Conservation (phyloP, 1,139 yeast species). For the Lodderomyces pseudojiufengensis region DNA sequence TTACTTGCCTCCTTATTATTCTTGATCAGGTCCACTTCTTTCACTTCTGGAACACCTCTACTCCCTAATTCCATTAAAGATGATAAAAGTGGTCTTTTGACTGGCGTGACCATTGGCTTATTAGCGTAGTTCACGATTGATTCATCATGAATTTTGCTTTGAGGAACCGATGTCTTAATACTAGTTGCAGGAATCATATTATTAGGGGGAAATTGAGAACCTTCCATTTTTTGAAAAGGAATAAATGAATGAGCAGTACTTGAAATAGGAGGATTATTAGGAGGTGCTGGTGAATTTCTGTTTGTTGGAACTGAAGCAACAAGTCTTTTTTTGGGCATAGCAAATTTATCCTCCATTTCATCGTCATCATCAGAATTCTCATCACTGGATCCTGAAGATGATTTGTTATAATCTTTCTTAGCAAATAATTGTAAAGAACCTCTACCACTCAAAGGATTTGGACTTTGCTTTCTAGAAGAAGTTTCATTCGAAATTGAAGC, state of each 20-base stretch:
- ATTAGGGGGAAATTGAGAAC: too few relatives aligned
- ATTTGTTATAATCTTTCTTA: neutral
- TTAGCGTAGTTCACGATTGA: neutral
- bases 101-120: neutral
- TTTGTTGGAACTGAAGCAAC: constrained; percentile 15
- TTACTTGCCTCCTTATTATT: too few relatives aligned
- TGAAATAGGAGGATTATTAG: too few relatives aligned
- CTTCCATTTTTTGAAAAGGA: too few relatives aligned
- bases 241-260: too few relatives aligned
- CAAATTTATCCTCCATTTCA: constrained; percentile 7
- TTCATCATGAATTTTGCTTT: too few relatives aligned
- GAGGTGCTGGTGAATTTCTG: constrained; percentile 5
- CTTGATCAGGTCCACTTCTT: constrained; percentile 36
- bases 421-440: constrained; percentile 1
- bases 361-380: constrained; percentile 11
- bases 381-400: constrained; percentile 13
- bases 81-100: constrained; percentile 35
- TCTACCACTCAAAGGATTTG: neutral
- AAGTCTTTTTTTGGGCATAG: constrained; percentile 14
- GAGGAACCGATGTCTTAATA: too few relatives aligned
- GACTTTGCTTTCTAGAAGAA: neutral
- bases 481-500: neutral
- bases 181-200: too few relatives aligned
- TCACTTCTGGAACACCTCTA: constrained; percentile 63
- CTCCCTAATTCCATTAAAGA: constrained; percentile 55